A percentile compares a stretch with the other conserved stretches of the same genome.
phyloP scores from a whole-genome alignment of 192 early-diverging fungal genomes.

The Piromyces finnis region DNA sequence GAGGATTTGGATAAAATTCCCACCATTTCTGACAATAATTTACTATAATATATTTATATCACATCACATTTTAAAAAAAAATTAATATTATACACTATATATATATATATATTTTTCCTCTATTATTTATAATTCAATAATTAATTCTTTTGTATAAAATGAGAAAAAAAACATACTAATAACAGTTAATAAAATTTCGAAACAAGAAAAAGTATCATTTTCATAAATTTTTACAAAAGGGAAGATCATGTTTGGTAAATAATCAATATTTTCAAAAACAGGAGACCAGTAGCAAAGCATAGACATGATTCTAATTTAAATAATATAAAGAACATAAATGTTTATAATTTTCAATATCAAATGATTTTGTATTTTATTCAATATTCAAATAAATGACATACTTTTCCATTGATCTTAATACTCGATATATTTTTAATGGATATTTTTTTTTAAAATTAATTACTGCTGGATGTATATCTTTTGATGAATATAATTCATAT shows the following conservation, averaged over 20 bases:
- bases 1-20: slow-evolving; percentile 47
- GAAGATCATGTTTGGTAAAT: slow-evolving; percentile 35
- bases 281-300: slow-evolving; percentile 37
- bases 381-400: neutral
- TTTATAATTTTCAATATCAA: too few species aligned
- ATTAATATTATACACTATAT: too few species aligned
- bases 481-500: neutral
- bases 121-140: too few species aligned
- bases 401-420: neutral
- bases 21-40: slow-evolving; percentile 55
- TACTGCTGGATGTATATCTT: neutral
- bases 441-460: neutral
- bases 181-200: slow-evolving; percentile 31
- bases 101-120: too few species aligned
- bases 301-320: slow-evolving; percentile 17
- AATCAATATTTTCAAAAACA: slow-evolving; percentile 34
- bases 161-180: slow-evolving; percentile 12
- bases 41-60: slow-evolving; percentile 1
- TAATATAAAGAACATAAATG: too few species aligned
- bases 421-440: neutral
- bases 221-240: slow-evolving; percentile 33
- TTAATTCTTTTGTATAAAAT: too few species aligned
- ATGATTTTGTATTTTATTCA: too few species aligned
- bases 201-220: slow-evolving; percentile 27
- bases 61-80: too few species aligned